Evolutionary conservation across 768 basidiomycete genomes (phyloP).

Genomic region (Favolaschia claudopus): DNA sequence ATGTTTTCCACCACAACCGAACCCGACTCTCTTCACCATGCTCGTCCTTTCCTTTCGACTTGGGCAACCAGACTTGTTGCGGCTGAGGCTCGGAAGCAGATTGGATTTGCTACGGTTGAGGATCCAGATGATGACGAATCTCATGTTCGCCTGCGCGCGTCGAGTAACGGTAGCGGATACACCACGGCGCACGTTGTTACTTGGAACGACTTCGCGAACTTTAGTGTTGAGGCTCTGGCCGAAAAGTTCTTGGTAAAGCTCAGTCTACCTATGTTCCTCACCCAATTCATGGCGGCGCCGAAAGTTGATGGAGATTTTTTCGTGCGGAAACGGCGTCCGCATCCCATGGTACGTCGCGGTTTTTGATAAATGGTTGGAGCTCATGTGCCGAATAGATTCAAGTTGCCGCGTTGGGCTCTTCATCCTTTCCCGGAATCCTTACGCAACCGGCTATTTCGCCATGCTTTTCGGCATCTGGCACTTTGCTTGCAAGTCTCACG

Average conservation of each 20-base stretch:
- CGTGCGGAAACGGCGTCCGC: not conserved
- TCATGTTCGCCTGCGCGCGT: not conserved
- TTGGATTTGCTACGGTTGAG: not conserved
- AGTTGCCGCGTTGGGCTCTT: not conserved
- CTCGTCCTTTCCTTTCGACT: not conserved
- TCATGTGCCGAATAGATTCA: not conserved
- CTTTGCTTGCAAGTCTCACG: not conserved
- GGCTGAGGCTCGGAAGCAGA: not conserved
- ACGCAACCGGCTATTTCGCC: not conserved
- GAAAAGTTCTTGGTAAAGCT: not conserved
- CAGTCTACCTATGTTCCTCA: not conserved
- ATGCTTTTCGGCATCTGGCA: not conserved
- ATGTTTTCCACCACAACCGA: not conserved
- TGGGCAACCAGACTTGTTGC: not conserved
- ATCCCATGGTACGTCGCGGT: not conserved
- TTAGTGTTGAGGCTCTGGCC: not conserved
- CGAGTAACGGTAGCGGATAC: not conserved
- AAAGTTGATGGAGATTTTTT: conserved; percentile 29
- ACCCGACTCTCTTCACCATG: not conserved
- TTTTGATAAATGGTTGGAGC: not conserved
- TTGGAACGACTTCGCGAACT: not conserved
- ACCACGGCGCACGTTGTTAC: not conserved
- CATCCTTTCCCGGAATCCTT: conserved; percentile 1
- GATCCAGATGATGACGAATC: not conserved
- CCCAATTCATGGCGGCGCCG: not conserved